These are phyloP conservation scores for Piper longum DNA, from an alignment of 164 flowering plant genomes.

Conservation along the genomic window DNA sequence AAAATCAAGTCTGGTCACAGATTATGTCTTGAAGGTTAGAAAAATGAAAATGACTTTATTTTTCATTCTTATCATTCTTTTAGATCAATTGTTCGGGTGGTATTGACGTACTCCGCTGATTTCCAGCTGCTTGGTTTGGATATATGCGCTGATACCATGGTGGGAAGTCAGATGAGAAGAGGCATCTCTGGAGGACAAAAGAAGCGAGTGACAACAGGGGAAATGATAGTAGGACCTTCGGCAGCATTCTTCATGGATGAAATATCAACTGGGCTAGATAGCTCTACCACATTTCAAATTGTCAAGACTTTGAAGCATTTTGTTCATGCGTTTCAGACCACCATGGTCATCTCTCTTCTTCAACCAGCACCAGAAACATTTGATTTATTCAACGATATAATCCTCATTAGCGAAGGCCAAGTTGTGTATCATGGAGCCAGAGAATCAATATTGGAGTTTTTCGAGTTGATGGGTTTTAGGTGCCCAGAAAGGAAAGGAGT, in stretches of 20 bases:
- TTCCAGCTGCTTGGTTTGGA: conserved; percentile 26
- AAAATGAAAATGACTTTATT: neutral
- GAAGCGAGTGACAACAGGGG: conserved; percentile 29
- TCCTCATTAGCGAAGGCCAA: conserved; percentile 28
- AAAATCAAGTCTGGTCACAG: conserved; percentile 15
- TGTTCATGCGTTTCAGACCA: conserved; percentile 18
- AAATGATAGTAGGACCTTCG: conserved; percentile 30
- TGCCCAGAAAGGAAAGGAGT: conserved; percentile 31
- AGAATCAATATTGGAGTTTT: conserved; percentile 24
- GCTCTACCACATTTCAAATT: conserved; percentile 31
- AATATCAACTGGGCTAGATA: conserved; percentile 30
- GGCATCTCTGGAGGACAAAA: conserved; percentile 33
- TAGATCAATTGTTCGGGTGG: neutral
- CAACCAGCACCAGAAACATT: conserved; percentile 46
- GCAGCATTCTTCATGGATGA: conserved; percentile 29
- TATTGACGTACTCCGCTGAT: neutral
- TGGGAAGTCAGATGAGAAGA: conserved; percentile 24
- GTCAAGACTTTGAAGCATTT: conserved; percentile 20
- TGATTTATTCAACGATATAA: conserved; percentile 31
- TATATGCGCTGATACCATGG: conserved; percentile 23
- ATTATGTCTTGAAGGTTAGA: conserved; percentile 17
- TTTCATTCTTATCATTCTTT: neutral
- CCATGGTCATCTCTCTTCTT: conserved; percentile 29
- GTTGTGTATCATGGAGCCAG: conserved; percentile 28
- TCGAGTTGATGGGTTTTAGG: conserved; percentile 23